Percentiles rank a stretch among this genome's conserved stretches.
Conservation (phyloP, 1,284 basidiomycete species). For the Austroboletus rostrupii region DNA sequence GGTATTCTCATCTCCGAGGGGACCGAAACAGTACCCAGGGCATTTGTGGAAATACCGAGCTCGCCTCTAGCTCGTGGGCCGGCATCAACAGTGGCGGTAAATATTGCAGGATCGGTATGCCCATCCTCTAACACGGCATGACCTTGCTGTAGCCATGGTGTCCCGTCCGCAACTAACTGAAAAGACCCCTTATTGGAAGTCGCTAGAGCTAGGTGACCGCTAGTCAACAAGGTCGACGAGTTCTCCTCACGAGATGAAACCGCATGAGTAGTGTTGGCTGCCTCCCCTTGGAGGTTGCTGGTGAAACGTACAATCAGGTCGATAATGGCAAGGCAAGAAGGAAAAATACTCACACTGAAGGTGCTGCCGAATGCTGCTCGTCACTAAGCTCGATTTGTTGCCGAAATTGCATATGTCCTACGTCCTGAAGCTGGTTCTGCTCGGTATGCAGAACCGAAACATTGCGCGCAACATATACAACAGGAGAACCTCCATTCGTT, state of each 20-base stretch:
- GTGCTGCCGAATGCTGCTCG: neutral
- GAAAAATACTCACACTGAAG: conserved; percentile 2
- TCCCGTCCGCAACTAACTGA: neutral
- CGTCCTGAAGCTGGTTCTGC: neutral
- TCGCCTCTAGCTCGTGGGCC: neutral
- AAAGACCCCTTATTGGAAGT: neutral
- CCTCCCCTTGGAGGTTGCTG: conserved; percentile 3
- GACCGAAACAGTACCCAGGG: neutral
- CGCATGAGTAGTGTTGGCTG: neutral
- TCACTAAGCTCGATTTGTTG: neutral
- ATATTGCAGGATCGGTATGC: neutral
- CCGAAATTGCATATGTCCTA: neutral
- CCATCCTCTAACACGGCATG: neutral
- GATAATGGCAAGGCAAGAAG: neutral
- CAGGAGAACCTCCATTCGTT: neutral
- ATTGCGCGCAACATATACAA: neutral
- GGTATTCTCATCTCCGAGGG: neutral
- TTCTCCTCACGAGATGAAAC: neutral
- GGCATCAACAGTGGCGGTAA: neutral
- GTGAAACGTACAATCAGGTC: neutral
- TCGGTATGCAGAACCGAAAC: neutral
- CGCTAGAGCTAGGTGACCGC: neutral
- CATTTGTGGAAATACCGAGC: neutral
- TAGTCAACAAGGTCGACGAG: neutral
- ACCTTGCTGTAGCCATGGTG: neutral